Evolutionary conservation across 306 rosid species (phyloP), one percentile per base, ranked within the genome.

Genomic region (Malus sylvestris): DNA sequence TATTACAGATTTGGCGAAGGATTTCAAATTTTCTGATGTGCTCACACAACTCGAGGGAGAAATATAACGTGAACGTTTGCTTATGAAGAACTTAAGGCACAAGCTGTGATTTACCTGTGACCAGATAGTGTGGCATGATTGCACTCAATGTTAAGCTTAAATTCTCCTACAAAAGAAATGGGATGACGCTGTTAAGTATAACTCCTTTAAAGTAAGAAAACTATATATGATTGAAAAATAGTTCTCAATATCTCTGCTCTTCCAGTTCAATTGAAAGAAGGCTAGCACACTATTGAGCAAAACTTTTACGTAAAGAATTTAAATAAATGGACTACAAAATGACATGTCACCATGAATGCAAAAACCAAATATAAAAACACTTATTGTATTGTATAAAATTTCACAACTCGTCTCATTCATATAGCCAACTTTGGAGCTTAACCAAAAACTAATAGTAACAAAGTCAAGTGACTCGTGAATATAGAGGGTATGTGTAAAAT

Each of bases 121-220:
- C 99, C 98, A 51, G 99, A 91, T 35, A 95, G 88, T 45, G 97
- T 95, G 74, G 97, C 98, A 77, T 95, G 97, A 87, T 95, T 95
- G 88, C 98, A 91, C 87, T 95, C 99, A 32, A 95, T 89, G 89
- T 95, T 95, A 38, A 95, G 90, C 81, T 95, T 91, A 78, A 87
- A 92, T 84, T 95, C 99, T 58, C 88, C 99, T 95, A 53, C 74
- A 86, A 68, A 73, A 82, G 53, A 71, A 81, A 81, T n/a, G 72
- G 22, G n/a, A 38, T 22, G 75, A 58, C 23, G 59, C 68, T 49
- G n/a, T 44, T 45, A 72, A 35, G 73, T n/a, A 72, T 73, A 51
- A 73, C 12, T 53, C 32, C 32, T 80, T 53, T 70, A 10, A 57
- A 32, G 42, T 49, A 42, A 11, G 49, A 1, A 52, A 20, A 40